phyloP scores from a whole-genome alignment of 2,329 filamentous ascomycete genomes.

The Cryphonectria carpinicola region DNA sequence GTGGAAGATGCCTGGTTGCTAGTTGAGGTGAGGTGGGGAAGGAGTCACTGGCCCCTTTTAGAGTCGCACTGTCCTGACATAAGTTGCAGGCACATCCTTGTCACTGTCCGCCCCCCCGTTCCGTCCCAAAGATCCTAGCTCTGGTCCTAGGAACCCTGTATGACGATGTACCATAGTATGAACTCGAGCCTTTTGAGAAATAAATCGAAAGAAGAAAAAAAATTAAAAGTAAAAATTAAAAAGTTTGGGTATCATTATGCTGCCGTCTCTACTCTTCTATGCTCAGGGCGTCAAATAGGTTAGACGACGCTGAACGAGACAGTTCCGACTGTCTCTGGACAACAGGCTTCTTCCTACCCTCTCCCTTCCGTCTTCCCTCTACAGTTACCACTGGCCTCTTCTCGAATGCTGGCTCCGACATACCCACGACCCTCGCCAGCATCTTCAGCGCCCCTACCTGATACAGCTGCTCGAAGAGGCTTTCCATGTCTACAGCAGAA shows the following conservation, averaged over 20 bases:
- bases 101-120: too few relatives aligned
- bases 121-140: too few relatives aligned
- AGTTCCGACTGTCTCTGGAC: neutral
- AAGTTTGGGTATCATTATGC: neutral
- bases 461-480: slow-evolving; percentile 11
- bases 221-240: too few relatives aligned
- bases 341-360: neutral
- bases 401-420: neutral
- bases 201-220: too few relatives aligned
- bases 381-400: neutral
- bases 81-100: neutral
- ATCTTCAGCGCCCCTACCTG: neutral
- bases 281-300: slow-evolving; percentile 23
- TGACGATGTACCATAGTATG: too few relatives aligned
- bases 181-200: too few relatives aligned
- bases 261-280: neutral
- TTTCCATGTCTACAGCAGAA: slow-evolving; percentile 5
- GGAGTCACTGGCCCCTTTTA: neutral
- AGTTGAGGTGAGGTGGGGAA: neutral
- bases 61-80: too few relatives aligned
- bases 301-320: neutral
- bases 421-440: slow-evolving; percentile 4
- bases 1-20: neutral
- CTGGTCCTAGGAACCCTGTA: too few relatives aligned
- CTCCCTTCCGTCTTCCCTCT: neutral